A percentile compares a stretch with the other conserved stretches of the same genome.
Conservation (phyloP, 768 basidiomycete species). For the Pisolithus microcarpus region DNA sequence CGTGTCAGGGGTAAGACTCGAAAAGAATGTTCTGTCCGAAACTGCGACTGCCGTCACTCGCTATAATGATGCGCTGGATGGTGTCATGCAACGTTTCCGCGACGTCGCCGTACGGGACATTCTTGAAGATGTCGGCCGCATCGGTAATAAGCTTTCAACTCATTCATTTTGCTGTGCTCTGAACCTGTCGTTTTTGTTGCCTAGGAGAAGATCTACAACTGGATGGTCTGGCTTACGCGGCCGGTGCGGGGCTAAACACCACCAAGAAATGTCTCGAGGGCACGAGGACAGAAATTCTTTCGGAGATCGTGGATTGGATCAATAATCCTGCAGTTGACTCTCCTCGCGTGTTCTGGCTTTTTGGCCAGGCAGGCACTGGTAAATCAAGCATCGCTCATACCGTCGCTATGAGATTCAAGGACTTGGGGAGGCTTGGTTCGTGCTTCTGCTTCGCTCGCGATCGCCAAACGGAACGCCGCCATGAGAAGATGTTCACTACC, state of each 20-base stretch:
- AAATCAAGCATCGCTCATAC: conserved; percentile 12
- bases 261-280: conserved; percentile 11
- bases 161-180: not conserved
- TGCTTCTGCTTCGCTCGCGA: conserved; percentile 6
- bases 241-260: conserved; percentile 1
- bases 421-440: conserved; percentile 9
- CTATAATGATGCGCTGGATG: not conserved
- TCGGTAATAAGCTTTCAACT: conserved; percentile 1
- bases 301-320: conserved; percentile 22
- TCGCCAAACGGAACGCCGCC: conserved; percentile 2
- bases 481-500: conserved; percentile 12
- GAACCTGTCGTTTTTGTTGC: not conserved
- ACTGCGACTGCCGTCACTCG: not conserved
- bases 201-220: not conserved
- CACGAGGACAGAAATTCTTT: conserved; percentile 20
- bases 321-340: conserved; percentile 3
- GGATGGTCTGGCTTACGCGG: not conserved
- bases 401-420: conserved; percentile 6
- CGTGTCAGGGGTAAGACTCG: not conserved
- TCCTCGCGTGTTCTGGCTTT: conserved; percentile 15
- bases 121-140: not conserved
- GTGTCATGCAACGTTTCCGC: conserved; percentile 2
- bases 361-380: conserved; percentile 19
- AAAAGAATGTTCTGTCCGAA: not conserved
- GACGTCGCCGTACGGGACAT: not conserved